Evolutionary conservation across 257 asterid genomes (phyloP).

Genomic region (Apocynum venetum): DNA sequence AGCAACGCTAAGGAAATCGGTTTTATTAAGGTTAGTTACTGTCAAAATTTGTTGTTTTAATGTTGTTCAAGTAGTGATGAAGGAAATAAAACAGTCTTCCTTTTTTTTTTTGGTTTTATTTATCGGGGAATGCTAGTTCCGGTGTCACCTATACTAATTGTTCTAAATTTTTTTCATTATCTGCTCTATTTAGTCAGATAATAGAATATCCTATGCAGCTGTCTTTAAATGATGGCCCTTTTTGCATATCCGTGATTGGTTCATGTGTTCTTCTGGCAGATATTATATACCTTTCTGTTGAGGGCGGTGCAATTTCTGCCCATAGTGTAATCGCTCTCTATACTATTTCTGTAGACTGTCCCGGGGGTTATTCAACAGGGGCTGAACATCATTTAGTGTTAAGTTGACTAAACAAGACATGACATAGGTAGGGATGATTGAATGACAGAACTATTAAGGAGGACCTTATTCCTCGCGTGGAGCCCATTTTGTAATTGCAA

Average conservation of each 20-base stretch:
- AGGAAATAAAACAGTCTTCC: not conserved
- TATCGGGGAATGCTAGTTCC: not conserved
- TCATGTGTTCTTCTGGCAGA: not conserved
- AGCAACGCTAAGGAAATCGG: slow-evolving; percentile 17
- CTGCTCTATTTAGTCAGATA: not conserved
- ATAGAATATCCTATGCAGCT: not conserved
- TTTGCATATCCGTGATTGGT: not conserved
- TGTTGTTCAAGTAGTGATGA: not conserved
- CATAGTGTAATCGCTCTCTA: not conserved
- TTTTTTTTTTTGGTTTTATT: not conserved
- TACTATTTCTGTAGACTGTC: not conserved
- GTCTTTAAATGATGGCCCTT: not conserved
- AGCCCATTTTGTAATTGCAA: too few species aligned
- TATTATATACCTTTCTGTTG: not conserved
- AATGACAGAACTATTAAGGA: not conserved
- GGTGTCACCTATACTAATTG: not conserved
- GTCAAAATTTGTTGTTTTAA: not conserved
- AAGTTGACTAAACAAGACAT: too few species aligned
- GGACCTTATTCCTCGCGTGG: not conserved
- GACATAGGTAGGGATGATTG: not conserved
- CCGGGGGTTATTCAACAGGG: too few species aligned
- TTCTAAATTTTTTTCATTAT: not conserved
- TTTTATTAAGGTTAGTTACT: slow-evolving; percentile 4
- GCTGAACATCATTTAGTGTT: too few species aligned
- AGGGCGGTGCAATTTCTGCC: not conserved